Evolutionary conservation across 345 rosid species (phyloP), one percentile per base, ranked within the genome.

Genomic region (Salix suchowensis): DNA sequence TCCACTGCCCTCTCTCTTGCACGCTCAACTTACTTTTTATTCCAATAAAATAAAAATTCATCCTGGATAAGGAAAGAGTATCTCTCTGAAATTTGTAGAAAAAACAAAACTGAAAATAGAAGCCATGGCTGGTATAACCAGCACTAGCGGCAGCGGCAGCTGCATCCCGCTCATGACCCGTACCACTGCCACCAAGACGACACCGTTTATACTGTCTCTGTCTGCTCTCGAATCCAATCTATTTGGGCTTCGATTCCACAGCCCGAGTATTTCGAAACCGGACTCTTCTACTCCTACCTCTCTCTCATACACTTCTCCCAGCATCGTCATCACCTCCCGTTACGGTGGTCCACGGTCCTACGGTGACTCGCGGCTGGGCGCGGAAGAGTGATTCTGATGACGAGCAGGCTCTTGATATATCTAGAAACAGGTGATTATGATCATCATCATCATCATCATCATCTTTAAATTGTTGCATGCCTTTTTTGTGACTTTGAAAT

Each of bases 111-210:
- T 0, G 14, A 10, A 13, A 6, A 34, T 24, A 11, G 23, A 16
- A 40, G 84, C 88, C 82, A 92, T 94, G 98, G 89, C 91, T 89
- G 93, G 90, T 46, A 73, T 90, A 40, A 73, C 94, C 85, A 80
- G 85, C 88, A 61, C 96, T 81, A 77, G 86, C 88, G 65, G 85
- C 80, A 76, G 86, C 36, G 74, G 81, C 36, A 75, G 82, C 64
- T 79, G 85, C 84, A 85, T 78, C 4, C 83, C 84, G 16, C 6
- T 79, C 65, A 36, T 23, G 61, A 65, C 83, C 55, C 79, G 62
- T 4, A 11, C 36, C 1, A 4, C 55, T 60, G 48, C 80, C 74
- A 46, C 85, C 72, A 85, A 80, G 71, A 73, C 85, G 79, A 8
- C 79, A 24, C 39, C 74, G 55, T 5, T 44, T n/a, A 13, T 52